Evolutionary conservation across 768 basidiomycete species (phyloP).

Genomic region (Tylopilus rubrobrunneus): DNA sequence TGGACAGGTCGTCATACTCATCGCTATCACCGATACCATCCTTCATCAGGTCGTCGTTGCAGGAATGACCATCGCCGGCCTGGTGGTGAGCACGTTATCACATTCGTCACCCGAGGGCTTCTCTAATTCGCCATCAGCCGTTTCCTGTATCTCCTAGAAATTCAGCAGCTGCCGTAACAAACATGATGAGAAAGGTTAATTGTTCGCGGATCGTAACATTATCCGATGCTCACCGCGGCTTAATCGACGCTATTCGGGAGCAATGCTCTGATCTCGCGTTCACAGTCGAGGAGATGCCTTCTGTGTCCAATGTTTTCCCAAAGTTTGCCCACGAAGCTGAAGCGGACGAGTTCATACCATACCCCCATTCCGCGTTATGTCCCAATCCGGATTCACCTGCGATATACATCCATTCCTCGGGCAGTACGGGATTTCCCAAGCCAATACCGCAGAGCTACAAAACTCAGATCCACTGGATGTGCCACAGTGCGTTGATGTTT

Average conservation of each 20-base stretch:
- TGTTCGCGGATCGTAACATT: slow-evolving; percentile 20
- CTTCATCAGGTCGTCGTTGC: not conserved
- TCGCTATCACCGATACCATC: not conserved
- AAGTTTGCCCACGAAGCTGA: slow-evolving; percentile 24
- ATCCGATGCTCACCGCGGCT: slow-evolving; percentile 1
- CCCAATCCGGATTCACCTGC: slow-evolving; percentile 6
- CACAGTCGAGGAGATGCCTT: slow-evolving; percentile 9
- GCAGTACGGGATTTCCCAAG: slow-evolving; percentile 48
- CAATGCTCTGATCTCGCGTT: not conserved
- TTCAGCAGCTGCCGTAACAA: slow-evolving; percentile 14
- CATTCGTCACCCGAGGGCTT: not conserved
- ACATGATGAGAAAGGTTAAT: slow-evolving; percentile 16
- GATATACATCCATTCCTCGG: slow-evolving; percentile 20
- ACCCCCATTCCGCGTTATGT: slow-evolving; percentile 1
- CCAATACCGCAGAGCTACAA: slow-evolving; percentile 34
- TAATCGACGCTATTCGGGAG: slow-evolving; percentile 9
- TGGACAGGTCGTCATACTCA: not conserved
- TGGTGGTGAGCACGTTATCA: not conserved
- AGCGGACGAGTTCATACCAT: slow-evolving; percentile 12
- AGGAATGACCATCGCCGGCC: not conserved
- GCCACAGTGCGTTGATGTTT: slow-evolving; percentile 27
- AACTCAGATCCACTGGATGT: slow-evolving; percentile 31
- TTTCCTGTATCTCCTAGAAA: slow-evolving; percentile 22
- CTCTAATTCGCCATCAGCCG: slow-evolving; percentile 6
- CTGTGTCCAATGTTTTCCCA: slow-evolving; percentile 32